Conservation (phyloP, 2,329 filamentous ascomycete genomes). For the Exutisphaerella laricina region DNA sequence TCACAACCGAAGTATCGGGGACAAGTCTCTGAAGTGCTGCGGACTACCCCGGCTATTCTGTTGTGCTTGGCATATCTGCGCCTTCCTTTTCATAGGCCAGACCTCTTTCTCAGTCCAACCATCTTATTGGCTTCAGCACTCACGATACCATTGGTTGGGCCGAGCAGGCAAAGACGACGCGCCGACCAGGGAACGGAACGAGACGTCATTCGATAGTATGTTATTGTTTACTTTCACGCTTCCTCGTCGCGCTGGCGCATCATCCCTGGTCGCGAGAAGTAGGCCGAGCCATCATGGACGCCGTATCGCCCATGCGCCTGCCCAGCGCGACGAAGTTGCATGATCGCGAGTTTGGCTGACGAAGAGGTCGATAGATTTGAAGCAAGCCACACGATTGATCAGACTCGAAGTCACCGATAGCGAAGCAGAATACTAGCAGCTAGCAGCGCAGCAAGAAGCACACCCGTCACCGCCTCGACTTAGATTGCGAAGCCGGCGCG, state of each 20-base stretch:
- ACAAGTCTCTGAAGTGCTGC: neutral
- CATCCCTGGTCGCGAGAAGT: neutral
- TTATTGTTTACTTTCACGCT: slow-evolving; percentile 5
- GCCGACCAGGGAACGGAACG: neutral
- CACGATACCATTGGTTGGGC: neutral
- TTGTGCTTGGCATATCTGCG: neutral
- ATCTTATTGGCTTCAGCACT: neutral
- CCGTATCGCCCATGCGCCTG: neutral
- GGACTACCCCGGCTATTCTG: neutral
- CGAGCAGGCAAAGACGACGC: neutral
- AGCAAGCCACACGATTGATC: neutral
- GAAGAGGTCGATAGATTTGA: neutral
- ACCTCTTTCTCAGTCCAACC: neutral
- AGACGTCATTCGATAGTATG: slow-evolving; percentile 4
- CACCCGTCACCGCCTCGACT: slow-evolving; percentile 1
- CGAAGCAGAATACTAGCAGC: neutral
- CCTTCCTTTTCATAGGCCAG: neutral
- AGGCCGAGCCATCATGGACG: neutral
- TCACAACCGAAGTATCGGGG: slow-evolving; percentile 1
- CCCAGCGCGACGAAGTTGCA: neutral
- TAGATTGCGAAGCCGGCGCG: slow-evolving; percentile 1
- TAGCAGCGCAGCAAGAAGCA: neutral
- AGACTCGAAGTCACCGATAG: neutral
- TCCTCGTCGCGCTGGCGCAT: slow-evolving; percentile 9
- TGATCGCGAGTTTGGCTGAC: neutral